Evolutionary conservation across 2,329 filamentous ascomycete genomes (phyloP).

Genomic region (Colletotrichum paranaense): DNA sequence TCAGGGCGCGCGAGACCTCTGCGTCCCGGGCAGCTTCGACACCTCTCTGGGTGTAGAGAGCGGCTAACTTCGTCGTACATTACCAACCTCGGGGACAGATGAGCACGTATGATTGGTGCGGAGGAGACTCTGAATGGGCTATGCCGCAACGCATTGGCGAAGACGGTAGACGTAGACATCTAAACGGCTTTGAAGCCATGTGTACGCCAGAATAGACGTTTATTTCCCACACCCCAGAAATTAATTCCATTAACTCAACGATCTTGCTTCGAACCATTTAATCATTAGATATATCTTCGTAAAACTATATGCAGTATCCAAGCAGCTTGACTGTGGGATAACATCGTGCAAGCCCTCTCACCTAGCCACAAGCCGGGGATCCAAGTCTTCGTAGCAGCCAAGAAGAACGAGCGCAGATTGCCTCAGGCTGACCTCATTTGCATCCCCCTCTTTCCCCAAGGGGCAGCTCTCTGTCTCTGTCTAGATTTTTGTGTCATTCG

Average conservation of each 20-base stretch:
- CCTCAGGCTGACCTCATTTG: not conserved
- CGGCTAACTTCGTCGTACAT: not conserved
- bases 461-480: conserved; percentile 18
- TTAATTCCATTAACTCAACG: not conserved
- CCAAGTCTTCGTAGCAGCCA: conserved; percentile 20
- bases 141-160: not conserved
- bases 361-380: conserved; percentile 6
- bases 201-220: not conserved
- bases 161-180: conserved; percentile 4
- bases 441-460: conserved; percentile 2
- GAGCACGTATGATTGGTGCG: not conserved
- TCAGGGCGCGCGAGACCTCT: too few species aligned
- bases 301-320: conserved; percentile 25
- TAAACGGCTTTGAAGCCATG: not conserved
- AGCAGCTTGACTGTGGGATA: conserved; percentile 5
- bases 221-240: not conserved
- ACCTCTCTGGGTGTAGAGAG: too few species aligned
- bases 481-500: conserved; percentile 28
- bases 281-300: conserved; percentile 30
- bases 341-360: conserved; percentile 18
- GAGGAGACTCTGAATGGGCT: not conserved
- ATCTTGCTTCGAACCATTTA: not conserved
- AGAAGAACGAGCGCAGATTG: conserved; percentile 6
- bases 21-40: too few species aligned
- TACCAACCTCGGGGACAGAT: not conserved